Evolutionary conservation across 805 yeast species (phyloP).

Genomic region (Candida succiphila): DNA sequence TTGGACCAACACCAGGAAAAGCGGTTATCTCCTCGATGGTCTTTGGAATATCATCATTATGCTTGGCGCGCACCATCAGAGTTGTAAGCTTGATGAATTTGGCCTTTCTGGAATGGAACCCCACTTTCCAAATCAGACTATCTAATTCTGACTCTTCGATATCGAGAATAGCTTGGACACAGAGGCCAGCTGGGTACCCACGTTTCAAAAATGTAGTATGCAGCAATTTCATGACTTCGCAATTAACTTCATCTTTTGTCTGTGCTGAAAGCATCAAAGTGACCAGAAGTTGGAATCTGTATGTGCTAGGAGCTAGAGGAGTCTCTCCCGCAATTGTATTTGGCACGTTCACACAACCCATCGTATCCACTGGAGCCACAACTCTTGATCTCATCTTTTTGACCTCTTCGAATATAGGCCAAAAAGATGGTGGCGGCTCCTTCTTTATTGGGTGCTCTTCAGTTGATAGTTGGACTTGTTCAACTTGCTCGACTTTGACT

Average conservation of each 20-base stretch:
- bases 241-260: conserved; percentile 83
- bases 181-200: conserved; percentile 40
- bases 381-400: conserved; percentile 57
- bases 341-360: conserved; percentile 71
- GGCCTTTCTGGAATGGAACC: conserved; percentile 80
- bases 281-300: conserved; percentile 64
- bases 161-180: conserved; percentile 40
- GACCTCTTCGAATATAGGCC: conserved; percentile 46
- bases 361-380: conserved; percentile 77
- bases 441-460: not conserved
- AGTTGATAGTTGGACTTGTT: no score
- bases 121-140: conserved; percentile 63
- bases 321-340: conserved; percentile 25
- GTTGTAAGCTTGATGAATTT: conserved; percentile 55
- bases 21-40: conserved; percentile 52
- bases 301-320: conserved; percentile 19
- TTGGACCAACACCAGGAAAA: conserved; percentile 92
- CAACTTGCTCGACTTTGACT: no score
- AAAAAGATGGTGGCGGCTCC: conserved; percentile 35
- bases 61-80: conserved; percentile 36
- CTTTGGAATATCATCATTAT: conserved; percentile 63
- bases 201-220: conserved; percentile 33
- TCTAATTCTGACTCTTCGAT: conserved; percentile 52
- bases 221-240: conserved; percentile 55
- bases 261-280: conserved; percentile 86